Base-by-base conservation (phyloP, 345 rosid species). In the Eucalyptus tenuipes region DNA sequence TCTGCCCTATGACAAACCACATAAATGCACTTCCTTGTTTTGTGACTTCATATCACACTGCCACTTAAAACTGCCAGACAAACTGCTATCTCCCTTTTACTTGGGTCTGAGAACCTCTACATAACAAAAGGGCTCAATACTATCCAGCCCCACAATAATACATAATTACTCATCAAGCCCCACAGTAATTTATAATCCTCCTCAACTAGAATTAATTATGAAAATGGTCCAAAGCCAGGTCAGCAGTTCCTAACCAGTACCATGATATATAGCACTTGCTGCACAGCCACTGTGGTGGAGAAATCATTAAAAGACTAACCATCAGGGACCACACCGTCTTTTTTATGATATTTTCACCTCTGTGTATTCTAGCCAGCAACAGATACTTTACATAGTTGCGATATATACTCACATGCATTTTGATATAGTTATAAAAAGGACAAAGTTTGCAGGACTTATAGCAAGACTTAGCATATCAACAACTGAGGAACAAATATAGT, bases 251-350 rank as follows among this genome's bases (percentile, higher is more conserved):
- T 29, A 64, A 64, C 68, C 71, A 64, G 37, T 64, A 64, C 3
- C 71, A n/a, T 64, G 15, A 64, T 13, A 5, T 0, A 59, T 59
- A 27, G 31, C 68, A 59, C 31, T 27, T 13, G 71, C 71, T 14
- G 18, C 71, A n/a, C 71, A 0, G 20, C 71, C 71, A 64, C 71
- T 64, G 37, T 64, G 31, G 37, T n/a, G 71, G 5, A 64, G 1
- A 64, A 64, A n/a, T 64, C 71, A 64, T 64, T 14, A 14, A 64
- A 64, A 29, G 71, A 29, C 71, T 14, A n/a, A 64, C 33, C 71
- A n/a, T 64, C 37, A 29, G 17, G 37, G n/a, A 64, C 37, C 37
- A 29, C 1, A 13, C 0, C 0, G 2, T 29, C 4, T 0, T 29
- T 64, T 29, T n/a, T 29, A 64, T 64, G 33, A 0, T 64, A 64